A percentile compares a stretch with the other conserved stretches of the same genome.
Evolutionary conservation across 768 basidiomycete species (phyloP).

Genomic region (Zangia roseola): DNA sequence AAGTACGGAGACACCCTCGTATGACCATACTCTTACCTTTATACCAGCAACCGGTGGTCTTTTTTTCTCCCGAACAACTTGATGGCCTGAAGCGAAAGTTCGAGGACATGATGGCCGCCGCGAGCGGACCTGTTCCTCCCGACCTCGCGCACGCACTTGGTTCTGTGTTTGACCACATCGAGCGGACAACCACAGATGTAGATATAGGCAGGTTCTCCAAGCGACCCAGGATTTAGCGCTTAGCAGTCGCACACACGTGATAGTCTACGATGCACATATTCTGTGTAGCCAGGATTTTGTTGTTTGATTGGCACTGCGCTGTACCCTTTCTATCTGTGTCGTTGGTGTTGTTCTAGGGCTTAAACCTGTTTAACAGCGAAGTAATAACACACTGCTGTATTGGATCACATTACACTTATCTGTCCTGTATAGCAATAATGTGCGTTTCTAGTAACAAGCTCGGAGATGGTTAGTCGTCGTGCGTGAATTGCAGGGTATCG

Average conservation of each 20-base stretch:
- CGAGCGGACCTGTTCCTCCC: conserved; percentile 30
- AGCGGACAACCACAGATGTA: conserved; percentile 28
- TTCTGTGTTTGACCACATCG: conserved; percentile 34
- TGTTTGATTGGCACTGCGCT: neutral
- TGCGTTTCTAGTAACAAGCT: neutral
- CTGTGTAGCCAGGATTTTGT: neutral
- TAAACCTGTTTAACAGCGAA: neutral
- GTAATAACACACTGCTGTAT: conserved; percentile 14
- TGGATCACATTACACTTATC: conserved; percentile 10
- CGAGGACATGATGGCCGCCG: conserved; percentile 31
- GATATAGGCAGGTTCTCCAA: conserved; percentile 25
- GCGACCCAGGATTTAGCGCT: conserved; percentile 26
- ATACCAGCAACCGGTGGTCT: conserved; percentile 25
- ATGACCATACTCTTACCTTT: neutral
- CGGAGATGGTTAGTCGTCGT: too few species aligned
- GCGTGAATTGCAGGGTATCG: too few species aligned
- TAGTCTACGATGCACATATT: too few species aligned
- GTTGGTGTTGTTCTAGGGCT: conserved; percentile 2
- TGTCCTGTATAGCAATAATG: neutral
- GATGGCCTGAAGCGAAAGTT: conserved; percentile 31
- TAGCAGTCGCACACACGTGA: conserved; percentile 3
- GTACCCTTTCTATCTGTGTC: conserved; percentile 1
- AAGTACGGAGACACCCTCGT: neutral
- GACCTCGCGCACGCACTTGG: conserved; percentile 32
- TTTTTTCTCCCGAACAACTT: conserved; percentile 32